Evolutionary conservation across 2,329 filamentous ascomycete genomes (phyloP), one percentile per base, ranked within the genome.

Genomic region (Epichloe sibirici): DNA sequence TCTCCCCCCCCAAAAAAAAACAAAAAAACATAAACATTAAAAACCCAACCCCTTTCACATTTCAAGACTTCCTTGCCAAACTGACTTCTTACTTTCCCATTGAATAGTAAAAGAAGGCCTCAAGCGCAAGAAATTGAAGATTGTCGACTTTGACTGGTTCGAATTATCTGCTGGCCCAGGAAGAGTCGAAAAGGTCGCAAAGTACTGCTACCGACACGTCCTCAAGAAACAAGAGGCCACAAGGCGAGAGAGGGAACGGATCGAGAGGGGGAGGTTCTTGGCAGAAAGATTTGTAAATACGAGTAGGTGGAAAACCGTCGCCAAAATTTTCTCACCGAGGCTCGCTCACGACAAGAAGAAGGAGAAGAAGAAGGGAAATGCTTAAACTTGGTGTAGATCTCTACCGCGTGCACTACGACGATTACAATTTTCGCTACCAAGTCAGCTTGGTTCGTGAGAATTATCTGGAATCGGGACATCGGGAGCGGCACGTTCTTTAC

Each of bases 321-420:
- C 28, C 3, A 11, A 31, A 11, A 31, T 31, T 31, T 23, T 31
- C 8, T 4, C 8, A 11, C 28, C 28, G 8, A 31, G 3, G 28
- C 28, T 11, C 8, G 28, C 28, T 31, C 28, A 4, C 28, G 28
- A 28, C 28, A 28, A 4, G 12, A 6, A 37, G 34, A 12, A 37
- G 34, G 5, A 37, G 34, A 35, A 12, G 65, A 59, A 71, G 69
- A n/a, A 12, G 4, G 5, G 35, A 39, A 17, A 9, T 39, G 15
- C 37, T n/a, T 6, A n/a, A 13, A 23, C 12, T 6, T 28, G 35
- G 8, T 23, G 4, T 53, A 84, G 82, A 73, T 37, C 69, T 79
- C n/a, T 80, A 82, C 61, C 81, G 81, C 55, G 65, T 86, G 55
- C 89, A 85, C 65, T 68, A 66, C 17, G 87, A 93, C 62, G 52